Conservation (phyloP, 2,329 filamentous ascomycete species). For the Phialophora chinensis region DNA sequence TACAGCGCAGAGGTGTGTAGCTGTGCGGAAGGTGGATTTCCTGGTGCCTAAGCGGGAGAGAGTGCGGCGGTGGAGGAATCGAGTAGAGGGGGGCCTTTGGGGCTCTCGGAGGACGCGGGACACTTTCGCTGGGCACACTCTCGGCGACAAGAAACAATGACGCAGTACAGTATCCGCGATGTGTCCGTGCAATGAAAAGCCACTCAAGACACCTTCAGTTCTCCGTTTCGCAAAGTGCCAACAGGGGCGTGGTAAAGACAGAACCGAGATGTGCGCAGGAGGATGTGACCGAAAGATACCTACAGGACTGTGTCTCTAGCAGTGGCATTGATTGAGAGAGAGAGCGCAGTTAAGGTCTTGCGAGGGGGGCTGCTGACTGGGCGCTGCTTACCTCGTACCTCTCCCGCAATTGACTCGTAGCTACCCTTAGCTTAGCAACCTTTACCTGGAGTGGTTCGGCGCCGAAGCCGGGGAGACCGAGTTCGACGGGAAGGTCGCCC, state of each 20-base stretch:
- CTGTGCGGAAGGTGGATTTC: background rate
- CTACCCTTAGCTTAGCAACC: background rate
- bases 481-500: slow-evolving; percentile 11
- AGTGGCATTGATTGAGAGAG: slow-evolving; percentile 19
- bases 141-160: slow-evolving; percentile 19
- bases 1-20: background rate
- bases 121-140: slow-evolving; percentile 11
- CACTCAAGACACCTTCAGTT: background rate
- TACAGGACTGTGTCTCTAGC: background rate
- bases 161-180: slow-evolving; percentile 11
- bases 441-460: background rate
- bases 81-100: slow-evolving; percentile 14
- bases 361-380: slow-evolving; percentile 13
- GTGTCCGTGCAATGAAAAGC: slow-evolving; percentile 10
- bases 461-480: background rate
- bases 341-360: slow-evolving; percentile 7
- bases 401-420: background rate
- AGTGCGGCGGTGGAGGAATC: slow-evolving; percentile 1
- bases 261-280: background rate
- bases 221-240: background rate
- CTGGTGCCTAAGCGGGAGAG: slow-evolving; percentile 13
- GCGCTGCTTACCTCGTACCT: slow-evolving; percentile 22
- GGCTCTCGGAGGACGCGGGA: slow-evolving; percentile 9
- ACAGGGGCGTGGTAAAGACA: background rate
- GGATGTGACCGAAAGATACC: background rate